phyloP scores from a whole-genome alignment of 2,329 filamentous ascomycete genomes.

The Paracoccidioides brasiliensis region DNA sequence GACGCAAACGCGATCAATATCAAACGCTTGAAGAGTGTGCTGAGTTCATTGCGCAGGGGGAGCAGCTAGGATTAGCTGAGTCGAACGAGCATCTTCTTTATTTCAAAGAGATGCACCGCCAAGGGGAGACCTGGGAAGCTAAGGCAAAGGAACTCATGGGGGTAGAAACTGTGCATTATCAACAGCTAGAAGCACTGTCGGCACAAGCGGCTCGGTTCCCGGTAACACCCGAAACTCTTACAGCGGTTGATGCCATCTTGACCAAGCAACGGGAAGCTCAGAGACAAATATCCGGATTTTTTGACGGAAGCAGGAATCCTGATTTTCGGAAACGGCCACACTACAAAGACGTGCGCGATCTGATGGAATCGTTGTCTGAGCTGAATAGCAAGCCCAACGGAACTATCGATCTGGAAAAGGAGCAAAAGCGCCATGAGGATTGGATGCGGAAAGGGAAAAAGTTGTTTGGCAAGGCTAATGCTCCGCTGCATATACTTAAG shows the following conservation, averaged over 20 bases:
- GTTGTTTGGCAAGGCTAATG: constrained; percentile 94
- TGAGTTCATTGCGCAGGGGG: constrained; percentile 64
- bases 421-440: constrained; percentile 89
- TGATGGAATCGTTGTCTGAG: constrained; percentile 75
- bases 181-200: constrained; percentile 83
- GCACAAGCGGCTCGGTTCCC: constrained; percentile 68
- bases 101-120: constrained; percentile 61
- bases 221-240: constrained; percentile 67
- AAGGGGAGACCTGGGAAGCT: constrained; percentile 77
- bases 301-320: constrained; percentile 58
- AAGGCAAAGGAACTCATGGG: constrained; percentile 87
- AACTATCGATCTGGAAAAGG: constrained; percentile 83
- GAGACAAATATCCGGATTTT: constrained; percentile 70
- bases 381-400: constrained; percentile 86
- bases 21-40: constrained; percentile 66
- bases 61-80: constrained; percentile 61
- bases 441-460: constrained; percentile 99
- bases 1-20: constrained; percentile 50
- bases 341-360: constrained; percentile 79
- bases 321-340: constrained; percentile 70
- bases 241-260: constrained; percentile 76
- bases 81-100: constrained; percentile 68
- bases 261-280: constrained; percentile 94
- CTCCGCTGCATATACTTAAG: constrained; percentile 87
- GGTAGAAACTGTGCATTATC: constrained; percentile 85